Percentiles rank a stretch among this genome's conserved stretches.
These are phyloP conservation scores for Smallanthus sonchifolius DNA, from an alignment of 129 eudicot genomes.

Conservation along the genomic window DNA sequence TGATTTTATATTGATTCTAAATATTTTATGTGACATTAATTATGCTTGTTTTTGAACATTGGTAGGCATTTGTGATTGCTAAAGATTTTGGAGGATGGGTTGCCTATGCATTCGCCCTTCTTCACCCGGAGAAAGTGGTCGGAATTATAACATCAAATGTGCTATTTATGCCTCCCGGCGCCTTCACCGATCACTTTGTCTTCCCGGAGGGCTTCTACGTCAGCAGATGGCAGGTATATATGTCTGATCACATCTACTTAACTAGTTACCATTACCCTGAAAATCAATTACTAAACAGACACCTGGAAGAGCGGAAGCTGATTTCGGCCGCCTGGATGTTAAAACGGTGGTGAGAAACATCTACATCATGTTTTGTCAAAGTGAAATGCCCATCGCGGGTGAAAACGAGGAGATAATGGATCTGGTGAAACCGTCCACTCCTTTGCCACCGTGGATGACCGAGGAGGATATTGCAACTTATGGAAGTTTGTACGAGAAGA, in stretches of 20 bases:
- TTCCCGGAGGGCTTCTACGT: slow-evolving; percentile 17
- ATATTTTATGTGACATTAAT: too few relatives aligned
- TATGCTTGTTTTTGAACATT: too few relatives aligned
- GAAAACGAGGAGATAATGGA: background rate
- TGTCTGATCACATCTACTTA: too few relatives aligned
- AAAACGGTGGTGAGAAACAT: background rate
- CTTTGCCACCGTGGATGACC: background rate
- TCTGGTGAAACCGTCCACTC: background rate
- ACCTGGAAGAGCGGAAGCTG: background rate
- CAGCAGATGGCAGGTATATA: slow-evolving; percentile 10
- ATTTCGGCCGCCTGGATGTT: background rate
- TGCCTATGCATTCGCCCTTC: too few relatives aligned
- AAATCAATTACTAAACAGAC: too few relatives aligned
- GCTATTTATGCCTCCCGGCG: too few relatives aligned
- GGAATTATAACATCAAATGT: slow-evolving; percentile 3
- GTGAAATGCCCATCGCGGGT: background rate
- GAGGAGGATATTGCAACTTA: background rate
- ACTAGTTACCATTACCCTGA: too few relatives aligned
- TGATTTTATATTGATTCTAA: too few relatives aligned
- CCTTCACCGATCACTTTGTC: background rate
- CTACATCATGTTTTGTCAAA: background rate
- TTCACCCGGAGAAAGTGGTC: background rate
- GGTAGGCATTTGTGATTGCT: too few relatives aligned
- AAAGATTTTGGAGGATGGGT: too few relatives aligned
- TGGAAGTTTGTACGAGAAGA: background rate